Evolutionary conservation across 2,329 filamentous ascomycete species (phyloP).

Genomic region (Teratosphaeria destructans): DNA sequence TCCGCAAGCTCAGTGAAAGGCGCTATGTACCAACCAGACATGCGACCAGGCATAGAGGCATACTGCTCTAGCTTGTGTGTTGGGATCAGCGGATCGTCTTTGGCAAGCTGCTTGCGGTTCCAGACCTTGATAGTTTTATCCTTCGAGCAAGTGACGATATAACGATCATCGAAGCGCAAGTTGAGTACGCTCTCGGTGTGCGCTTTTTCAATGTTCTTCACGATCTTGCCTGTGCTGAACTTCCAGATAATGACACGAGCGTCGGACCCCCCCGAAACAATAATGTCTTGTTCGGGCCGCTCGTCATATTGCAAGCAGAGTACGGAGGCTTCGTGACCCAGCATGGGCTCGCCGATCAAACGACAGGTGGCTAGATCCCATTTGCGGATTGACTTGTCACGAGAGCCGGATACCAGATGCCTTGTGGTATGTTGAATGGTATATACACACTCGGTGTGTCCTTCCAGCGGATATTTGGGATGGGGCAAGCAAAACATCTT

Average conservation of each 20-base stretch:
- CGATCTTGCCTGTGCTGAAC: conserved; percentile 76
- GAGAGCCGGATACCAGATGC: conserved; percentile 84
- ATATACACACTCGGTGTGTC: conserved; percentile 88
- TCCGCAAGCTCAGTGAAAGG: conserved; percentile 69
- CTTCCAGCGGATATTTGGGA: conserved; percentile 66
- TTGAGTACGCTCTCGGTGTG: conserved; percentile 90
- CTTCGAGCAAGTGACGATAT: conserved; percentile 93
- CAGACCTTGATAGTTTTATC: conserved; percentile 96
- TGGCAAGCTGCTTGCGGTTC: conserved; percentile 61
- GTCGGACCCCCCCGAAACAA: conserved; percentile 94
- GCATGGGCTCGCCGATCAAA: conserved; percentile 57
- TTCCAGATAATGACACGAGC: conserved; percentile 83
- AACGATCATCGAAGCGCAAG: conserved; percentile 80
- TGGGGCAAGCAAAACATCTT: conserved; percentile 86
- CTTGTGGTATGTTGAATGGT: conserved; percentile 80
- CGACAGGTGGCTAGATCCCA: conserved; percentile 81
- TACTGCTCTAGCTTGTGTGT: conserved; percentile 27
- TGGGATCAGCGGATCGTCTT: conserved; percentile 29
- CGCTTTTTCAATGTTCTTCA: conserved; percentile 60
- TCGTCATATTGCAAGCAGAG: conserved; percentile 93
- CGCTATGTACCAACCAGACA: conserved; percentile 40
- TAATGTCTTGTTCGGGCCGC: conserved; percentile 70
- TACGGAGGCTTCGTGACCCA: conserved; percentile 75
- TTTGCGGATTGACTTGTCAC: conserved; percentile 76
- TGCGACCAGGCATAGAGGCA: conserved; percentile 29